phyloP scores from a whole-genome alignment of 2,329 filamentous ascomycete genomes.

The Microdochium trichocladiopsis region DNA sequence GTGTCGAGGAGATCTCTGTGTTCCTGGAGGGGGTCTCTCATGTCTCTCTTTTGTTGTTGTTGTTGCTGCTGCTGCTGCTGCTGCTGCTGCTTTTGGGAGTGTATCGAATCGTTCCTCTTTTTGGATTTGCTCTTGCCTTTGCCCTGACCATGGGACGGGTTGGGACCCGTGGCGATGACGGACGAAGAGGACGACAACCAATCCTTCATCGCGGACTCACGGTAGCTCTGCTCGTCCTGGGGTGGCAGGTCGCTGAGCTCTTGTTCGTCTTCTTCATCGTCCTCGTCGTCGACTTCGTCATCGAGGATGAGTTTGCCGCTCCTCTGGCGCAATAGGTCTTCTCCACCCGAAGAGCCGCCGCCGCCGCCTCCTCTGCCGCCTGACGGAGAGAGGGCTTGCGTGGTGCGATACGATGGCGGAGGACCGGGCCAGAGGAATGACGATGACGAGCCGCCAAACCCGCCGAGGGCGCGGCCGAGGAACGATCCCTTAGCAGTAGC shows the following conservation, averaged over 20 bases:
- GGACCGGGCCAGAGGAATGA: background rate
- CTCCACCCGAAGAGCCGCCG: background rate
- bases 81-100: background rate
- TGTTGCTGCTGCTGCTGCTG: background rate
- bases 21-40: background rate
- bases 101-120: too few species aligned
- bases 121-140: too few species aligned
- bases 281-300: conserved; percentile 1
- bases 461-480: background rate
- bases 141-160: background rate
- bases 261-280: background rate
- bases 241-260: too few species aligned
- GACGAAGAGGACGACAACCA: background rate
- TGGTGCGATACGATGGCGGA: background rate
- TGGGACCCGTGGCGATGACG: background rate
- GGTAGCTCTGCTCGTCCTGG: background rate
- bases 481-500: background rate
- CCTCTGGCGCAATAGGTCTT: background rate
- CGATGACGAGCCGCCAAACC: background rate
- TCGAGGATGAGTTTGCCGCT: too few species aligned
- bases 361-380: background rate
- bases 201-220: background rate
- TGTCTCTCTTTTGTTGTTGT: background rate
- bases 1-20: background rate
- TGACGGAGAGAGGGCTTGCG: background rate